Evolutionary conservation across 495 filamentous ascomycete species (phyloP), one percentile per base, ranked within the genome.

Genomic region (Acidiella bohemica): DNA sequence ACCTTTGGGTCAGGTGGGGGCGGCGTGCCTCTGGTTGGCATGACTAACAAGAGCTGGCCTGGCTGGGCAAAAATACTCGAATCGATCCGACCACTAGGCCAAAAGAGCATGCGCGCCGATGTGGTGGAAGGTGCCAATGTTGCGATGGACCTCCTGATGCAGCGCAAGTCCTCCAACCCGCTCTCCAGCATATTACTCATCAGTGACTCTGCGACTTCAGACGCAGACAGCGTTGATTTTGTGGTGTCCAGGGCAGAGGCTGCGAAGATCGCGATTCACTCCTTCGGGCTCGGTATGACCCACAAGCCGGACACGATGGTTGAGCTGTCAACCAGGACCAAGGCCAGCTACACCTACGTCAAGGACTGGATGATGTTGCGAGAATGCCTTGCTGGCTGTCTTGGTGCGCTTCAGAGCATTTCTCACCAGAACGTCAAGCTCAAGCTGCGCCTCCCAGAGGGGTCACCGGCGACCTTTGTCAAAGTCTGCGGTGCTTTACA

Each of bases 321-420:
- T 36, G 90, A 96, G 54, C 63, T 99, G 2, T 95, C 92, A 5
- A 87, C 84, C 21, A 73, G 88, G 37, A 99, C 90, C 5, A 99
- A 96, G 62, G 90, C 87, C 3, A 87, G 84, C 13, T 99, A 95
- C 53, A 87, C 86, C 4, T 99, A 96, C 53, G 87, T 96, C 53
- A 96, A 96, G 59, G 90, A 99, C 57, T 99, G 90, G 90, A 99
- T 96, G 90, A 96, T 95, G 87, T 70, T 99, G 23, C 78, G 90
- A 14, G 90, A 99, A 59, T 99, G 92, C 59, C 71, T 96, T 32
- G 92, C 90, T 13, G 90, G 90, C 18, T 96, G 92, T 56, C 62
- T 99, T 25, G 90, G 90, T 28, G 76, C 85, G n/a, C 67, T 96
- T 51, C 90, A 99, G 60, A 85, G 83, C 0, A 79, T 84, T 14